Evolutionary conservation across 1,284 basidiomycete genomes (phyloP), one percentile per base, ranked within the genome.

Genomic region (Tremellales sp.): DNA sequence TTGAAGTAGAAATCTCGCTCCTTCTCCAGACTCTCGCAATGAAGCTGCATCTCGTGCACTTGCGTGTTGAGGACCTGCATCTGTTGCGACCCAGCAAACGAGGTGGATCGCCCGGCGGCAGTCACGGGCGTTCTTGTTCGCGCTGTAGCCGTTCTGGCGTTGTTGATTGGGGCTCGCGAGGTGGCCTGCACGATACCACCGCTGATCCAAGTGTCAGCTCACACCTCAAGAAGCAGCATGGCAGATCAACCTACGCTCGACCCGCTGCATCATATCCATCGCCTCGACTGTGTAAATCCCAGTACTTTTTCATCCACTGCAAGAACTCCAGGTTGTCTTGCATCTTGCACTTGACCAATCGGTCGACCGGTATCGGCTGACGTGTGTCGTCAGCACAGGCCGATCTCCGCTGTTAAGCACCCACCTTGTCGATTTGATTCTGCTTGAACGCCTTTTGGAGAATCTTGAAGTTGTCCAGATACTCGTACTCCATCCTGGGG

Each of bases 271-370:
- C 92, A 68, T 99, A 99, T 6, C 78, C 79, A 46, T 87, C 84
- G 0, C 93, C 94, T 4, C 84, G 82, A 67, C 84, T 93, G 76
- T 95, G 89, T 37, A 81, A 75, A 66, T 97, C 92, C 94, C 95
- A 98, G 74, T 85, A 97, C 45, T 86, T 86, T 69, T 93, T 93
- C 65, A 91, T 79, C 94, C 94, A 98, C 73, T 99, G 94, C 47
- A 94, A 71, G 74, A 98, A 98, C 71, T 99, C 95, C 60, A 99
- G 84, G 74, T 99, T 99, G 74, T 98, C 95, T 85, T 97, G 95
- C 94, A 98, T 98, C 78, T 97, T 97, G 79, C 94, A 72, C 75
- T 94, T 94, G 39, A 92, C 83, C 44, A 99, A 81, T 61, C 79
- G 85, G 58, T 97, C 93, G 24, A 99, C 86, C 1, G 82, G 87